A percentile compares a stretch with the other conserved stretches of the same genome.
phyloP scores from a whole-genome alignment of 139 green algal genomes.

The Haematococcus lacustris region DNA sequence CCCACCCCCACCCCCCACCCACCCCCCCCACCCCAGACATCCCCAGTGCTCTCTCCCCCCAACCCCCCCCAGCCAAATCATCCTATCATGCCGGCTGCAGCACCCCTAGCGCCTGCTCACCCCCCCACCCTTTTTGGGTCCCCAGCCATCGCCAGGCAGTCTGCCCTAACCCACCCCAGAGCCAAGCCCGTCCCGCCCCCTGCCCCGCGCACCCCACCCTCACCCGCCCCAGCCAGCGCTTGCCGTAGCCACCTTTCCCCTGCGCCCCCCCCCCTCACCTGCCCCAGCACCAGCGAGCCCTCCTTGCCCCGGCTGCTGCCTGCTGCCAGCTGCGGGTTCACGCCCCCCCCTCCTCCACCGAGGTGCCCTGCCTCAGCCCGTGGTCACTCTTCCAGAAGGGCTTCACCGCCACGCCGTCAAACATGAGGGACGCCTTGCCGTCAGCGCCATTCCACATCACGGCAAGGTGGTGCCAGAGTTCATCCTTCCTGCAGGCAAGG shows the following conservation, averaged over 20 bases:
- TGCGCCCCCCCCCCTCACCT: conserved; percentile 12
- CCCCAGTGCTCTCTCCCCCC: too few species aligned
- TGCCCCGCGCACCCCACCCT: neutral
- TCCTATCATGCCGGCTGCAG: neutral
- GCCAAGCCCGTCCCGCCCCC: neutral
- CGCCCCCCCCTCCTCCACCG: conserved; percentile 35
- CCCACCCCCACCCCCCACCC: too few species aligned
- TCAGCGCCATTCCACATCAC: conserved; percentile 60
- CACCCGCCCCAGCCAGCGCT: conserved; percentile 64
- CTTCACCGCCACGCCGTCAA: conserved; percentile 54
- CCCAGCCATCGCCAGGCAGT: neutral
- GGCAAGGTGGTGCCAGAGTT: conserved; percentile 76
- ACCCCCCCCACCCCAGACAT: too few species aligned
- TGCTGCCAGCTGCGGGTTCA: conserved; percentile 46
- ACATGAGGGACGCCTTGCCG: conserved; percentile 53
- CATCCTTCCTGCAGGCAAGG: too few species aligned
- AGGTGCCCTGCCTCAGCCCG: neutral
- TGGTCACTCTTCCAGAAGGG: conserved; percentile 56
- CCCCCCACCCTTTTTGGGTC: neutral
- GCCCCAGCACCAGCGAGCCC: conserved; percentile 70
- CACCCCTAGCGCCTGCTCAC: neutral
- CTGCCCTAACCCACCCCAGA: neutral
- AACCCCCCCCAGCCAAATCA: too few species aligned
- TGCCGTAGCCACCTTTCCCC: neutral
- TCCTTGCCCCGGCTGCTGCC: conserved; percentile 24